Base-by-base conservation (phyloP, 139 green algal genomes). In the Marvania coccoides region DNA sequence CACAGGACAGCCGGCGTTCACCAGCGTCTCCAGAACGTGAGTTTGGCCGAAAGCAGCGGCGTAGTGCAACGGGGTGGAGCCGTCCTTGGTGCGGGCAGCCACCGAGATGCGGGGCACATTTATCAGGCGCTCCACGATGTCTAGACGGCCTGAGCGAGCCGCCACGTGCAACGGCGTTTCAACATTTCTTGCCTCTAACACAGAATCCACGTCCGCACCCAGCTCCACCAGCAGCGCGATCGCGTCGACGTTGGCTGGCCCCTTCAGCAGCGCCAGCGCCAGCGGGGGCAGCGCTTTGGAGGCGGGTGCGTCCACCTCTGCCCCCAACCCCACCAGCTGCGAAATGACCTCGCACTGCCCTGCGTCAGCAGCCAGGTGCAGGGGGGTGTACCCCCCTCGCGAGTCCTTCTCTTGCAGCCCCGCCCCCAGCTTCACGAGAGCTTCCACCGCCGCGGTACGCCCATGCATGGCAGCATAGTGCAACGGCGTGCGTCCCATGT, bases 391-490 rank as follows among this genome's bases (percentile, higher is more conserved):
- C 0, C 73, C 75, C 2, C 71, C 75, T 4, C 61, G 53, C 42
- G 51, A 48, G 67, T 86, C 79, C 9, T 46, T 45, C 35, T 53
- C 71, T 4, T 54, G 33, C n/a, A 84, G 19, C 15, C 46, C 39
- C 10, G 78, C 81, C 2, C 79, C 79, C 29, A 63, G 38, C n/a
- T 69, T 36, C 13, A 81, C 40, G n/a, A 87, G 69, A 63, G 66
- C 70, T 26, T 71, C 46, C 15, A 87, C 30, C 4, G 79, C 79
- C 10, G 14, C 71, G 34, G 71, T 53, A 6, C 75, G 63, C 14
- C 81, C 81, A 53, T 86, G 72, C 68, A 81, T 63, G 14, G 81
- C 81, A 3, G 81, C 81, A 40, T 86, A 82, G 65, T 87, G 81
- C 68, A 87, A 58, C 10, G 81, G 78, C 19, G 75, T 84, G 56